Conservation (phyloP, 495 filamentous ascomycete species). For the Sporormia fimetaria region DNA sequence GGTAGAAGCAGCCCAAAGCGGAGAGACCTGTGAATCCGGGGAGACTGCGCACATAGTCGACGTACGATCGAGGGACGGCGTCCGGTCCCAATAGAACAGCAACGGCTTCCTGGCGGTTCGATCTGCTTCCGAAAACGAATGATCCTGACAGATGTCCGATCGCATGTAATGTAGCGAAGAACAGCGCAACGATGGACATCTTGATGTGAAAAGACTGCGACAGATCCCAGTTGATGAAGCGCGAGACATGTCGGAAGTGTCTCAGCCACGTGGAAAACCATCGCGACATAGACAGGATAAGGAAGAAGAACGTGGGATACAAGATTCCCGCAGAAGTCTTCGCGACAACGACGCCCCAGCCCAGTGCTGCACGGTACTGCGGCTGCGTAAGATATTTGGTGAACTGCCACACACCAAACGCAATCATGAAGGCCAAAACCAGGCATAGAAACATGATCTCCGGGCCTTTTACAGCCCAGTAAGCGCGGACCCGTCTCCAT, state of each 20-base stretch:
- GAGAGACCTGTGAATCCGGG: slow-evolving; percentile 32
- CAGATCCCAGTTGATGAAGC: slow-evolving; percentile 36
- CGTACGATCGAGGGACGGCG: slow-evolving; percentile 22
- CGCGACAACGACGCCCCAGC: slow-evolving; percentile 34
- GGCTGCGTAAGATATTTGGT: slow-evolving; percentile 28
- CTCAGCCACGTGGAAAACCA: slow-evolving; percentile 31
- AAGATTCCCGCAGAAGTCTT: slow-evolving; percentile 33
- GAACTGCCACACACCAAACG: slow-evolving; percentile 34
- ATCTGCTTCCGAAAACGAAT: slow-evolving; percentile 29
- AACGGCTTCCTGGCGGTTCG: slow-evolving; percentile 21
- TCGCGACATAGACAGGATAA: slow-evolving; percentile 33
- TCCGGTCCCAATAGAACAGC: slow-evolving; percentile 23
- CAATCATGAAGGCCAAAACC: slow-evolving; percentile 30
- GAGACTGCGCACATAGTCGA: slow-evolving; percentile 19
- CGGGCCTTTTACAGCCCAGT: slow-evolving; percentile 31
- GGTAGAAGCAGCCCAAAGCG: slow-evolving; percentile 29
- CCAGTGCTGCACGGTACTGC: slow-evolving; percentile 25
- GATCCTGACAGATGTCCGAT: slow-evolving; percentile 32
- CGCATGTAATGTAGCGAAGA: slow-evolving; percentile 33
- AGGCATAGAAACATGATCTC: slow-evolving; percentile 28
- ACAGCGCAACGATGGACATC: slow-evolving; percentile 29
- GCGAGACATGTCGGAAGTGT: slow-evolving; percentile 27
- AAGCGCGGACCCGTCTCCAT: slow-evolving; percentile 24
- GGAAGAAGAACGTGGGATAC: slow-evolving; percentile 36
- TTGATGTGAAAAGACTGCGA: slow-evolving; percentile 34